Evolutionary conservation across 306 rosid genomes (phyloP).

Genomic region (Quercus suber): DNA sequence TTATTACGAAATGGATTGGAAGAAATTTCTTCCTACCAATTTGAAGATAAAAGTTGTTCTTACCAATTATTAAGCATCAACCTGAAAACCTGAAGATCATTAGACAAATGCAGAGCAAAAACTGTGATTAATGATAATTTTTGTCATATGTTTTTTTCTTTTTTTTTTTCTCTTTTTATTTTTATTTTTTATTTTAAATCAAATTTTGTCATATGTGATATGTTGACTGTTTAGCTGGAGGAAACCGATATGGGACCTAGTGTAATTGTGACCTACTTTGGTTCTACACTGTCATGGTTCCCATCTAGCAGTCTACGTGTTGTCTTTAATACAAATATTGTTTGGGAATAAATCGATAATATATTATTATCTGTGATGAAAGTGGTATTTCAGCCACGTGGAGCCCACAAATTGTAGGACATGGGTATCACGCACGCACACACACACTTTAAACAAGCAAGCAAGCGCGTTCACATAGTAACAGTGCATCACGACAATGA

Average conservation of each 20-base stretch:
- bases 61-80: neutral
- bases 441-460: neutral
- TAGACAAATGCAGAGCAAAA: neutral
- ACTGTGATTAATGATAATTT: neutral
- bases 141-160: neutral
- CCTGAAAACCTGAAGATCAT: neutral
- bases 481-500: no score
- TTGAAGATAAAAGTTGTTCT: no score
- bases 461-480: neutral
- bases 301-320: neutral
- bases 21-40: no score
- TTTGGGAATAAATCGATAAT: neutral
- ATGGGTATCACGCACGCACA: neutral
- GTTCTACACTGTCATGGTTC: neutral
- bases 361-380: neutral
- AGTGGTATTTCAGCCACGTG: constrained; percentile 2
- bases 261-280: neutral
- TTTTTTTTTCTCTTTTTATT: no score
- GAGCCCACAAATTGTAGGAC: constrained; percentile 12
- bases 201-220: neutral
- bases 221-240: constrained; percentile 5
- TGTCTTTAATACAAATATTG: neutral
- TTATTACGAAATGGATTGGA: no score
- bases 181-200: no score
- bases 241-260: constrained; percentile 6